Conservation (phyloP, 139 green algal genomes). For the Chlamydomonas eustigma region DNA sequence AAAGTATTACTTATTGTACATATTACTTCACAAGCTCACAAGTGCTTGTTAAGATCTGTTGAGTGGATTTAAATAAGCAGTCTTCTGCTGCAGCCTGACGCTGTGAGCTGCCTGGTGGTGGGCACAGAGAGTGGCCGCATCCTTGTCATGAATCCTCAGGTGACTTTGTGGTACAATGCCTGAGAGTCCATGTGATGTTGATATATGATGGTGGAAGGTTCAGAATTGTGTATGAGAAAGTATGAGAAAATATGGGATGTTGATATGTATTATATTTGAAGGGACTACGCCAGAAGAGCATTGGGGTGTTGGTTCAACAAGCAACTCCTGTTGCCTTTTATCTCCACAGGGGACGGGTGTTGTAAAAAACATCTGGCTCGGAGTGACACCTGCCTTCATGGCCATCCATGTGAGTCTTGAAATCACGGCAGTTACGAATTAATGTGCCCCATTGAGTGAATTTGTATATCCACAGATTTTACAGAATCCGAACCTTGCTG, state of each 20-base stretch:
- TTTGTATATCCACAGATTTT: too few species aligned
- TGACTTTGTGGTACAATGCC: too few species aligned
- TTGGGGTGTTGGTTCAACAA: not conserved
- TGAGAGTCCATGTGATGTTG: too few species aligned
- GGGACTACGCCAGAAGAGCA: too few species aligned
- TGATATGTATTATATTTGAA: too few species aligned
- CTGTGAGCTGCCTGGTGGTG: constrained; percentile 55
- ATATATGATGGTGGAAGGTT: too few species aligned
- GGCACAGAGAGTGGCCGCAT: constrained; percentile 58
- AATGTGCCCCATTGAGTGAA: too few species aligned
- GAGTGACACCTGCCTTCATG: constrained; percentile 46
- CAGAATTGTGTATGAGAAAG: too few species aligned
- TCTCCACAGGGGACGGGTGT: constrained; percentile 30
- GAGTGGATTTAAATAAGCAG: not conserved
- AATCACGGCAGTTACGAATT: too few species aligned
- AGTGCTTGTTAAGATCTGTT: not conserved
- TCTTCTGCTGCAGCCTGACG: constrained; percentile 37
- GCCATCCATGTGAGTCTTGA: constrained; percentile 33
- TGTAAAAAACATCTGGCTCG: constrained; percentile 43
- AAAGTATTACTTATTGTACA: too few species aligned
- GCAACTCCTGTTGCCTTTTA: not conserved
- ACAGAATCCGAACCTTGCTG: not conserved
- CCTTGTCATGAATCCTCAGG: constrained; percentile 52
- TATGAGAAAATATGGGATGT: too few species aligned
- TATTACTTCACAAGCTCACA: too few species aligned